Evolutionary conservation across 176 grass and related monocot species (phyloP), one percentile per base, ranked within the genome.

Genomic region (Aechmea fasciata): DNA sequence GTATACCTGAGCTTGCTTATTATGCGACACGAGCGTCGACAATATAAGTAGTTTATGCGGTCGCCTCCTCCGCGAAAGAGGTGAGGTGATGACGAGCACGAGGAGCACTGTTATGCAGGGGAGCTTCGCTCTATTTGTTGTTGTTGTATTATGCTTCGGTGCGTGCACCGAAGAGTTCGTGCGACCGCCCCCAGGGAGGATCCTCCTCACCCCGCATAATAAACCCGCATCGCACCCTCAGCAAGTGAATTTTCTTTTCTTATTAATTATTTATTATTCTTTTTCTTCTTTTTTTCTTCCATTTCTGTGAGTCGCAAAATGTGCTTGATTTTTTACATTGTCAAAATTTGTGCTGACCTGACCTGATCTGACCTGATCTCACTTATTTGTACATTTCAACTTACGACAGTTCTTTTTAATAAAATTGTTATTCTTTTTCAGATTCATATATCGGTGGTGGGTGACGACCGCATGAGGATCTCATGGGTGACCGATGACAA

Each of bases 401-500:
- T 18, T 73, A 41, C 64, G 9, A 8, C 11, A 11, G 54, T 47
- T 49, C n/a, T 68, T 47, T 6, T 2, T 76, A n/a, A 14, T 33
- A 24, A 59, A 5, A 25, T 74, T 28, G 11, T 33, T 13, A 50
- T 18, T 24, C n/a, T 2, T 24, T 11, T 25, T 52, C 11, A 90
- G 91, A 85, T 92, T 9, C 89, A 97, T 23, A 65, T 90, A 51
- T 99, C 94, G 11, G 61, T 65, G 8, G 84, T 85, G 23, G 87
- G 82, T 3, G 66, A 14, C 65, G 69, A 68, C 3, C 82, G 76
- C 19, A 71, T 88, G 82, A 71, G 75, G 66, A 74, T 99, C 41
- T 92, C 89, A 8, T 99, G 94, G 89, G 47, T 90, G 52, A 99
- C 94, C 17, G 78, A 82, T 50, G 80, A 85, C 84, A 90, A 77